A percentile compares a stretch with the other conserved stretches of the same genome.
Evolutionary conservation across 768 basidiomycete genomes (phyloP).

Genomic region (Termitomyces eurrhizus): DNA sequence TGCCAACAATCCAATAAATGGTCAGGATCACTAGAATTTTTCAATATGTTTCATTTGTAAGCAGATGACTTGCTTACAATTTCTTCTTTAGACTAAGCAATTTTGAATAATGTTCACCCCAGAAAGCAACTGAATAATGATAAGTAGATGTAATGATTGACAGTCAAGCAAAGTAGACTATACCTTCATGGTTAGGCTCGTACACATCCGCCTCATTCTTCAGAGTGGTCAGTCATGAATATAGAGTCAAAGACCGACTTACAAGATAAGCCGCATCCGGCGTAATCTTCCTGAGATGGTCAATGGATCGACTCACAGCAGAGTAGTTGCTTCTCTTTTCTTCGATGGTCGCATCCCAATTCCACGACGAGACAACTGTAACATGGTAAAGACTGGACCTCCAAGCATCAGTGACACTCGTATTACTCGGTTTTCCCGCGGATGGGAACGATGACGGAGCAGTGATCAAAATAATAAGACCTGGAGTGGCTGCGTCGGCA

Average conservation of each 20-base stretch:
- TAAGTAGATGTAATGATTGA: background rate
- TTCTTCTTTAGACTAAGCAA: slow-evolving; percentile 40
- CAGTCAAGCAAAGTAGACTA: background rate
- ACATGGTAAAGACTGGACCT: slow-evolving; percentile 41
- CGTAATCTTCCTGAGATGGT: slow-evolving; percentile 36
- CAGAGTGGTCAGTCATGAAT: background rate
- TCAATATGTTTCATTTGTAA: background rate
- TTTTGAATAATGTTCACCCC: slow-evolving; percentile 39
- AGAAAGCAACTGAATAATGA: slow-evolving; percentile 31
- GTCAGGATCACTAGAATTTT: slow-evolving; percentile 36
- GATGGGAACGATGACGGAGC: slow-evolving; percentile 33
- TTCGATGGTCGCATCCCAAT: slow-evolving; percentile 37
- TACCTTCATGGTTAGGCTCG: slow-evolving; percentile 42
- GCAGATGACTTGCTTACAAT: slow-evolving; percentile 32
- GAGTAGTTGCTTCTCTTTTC: slow-evolving; percentile 32
- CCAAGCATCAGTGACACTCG: slow-evolving; percentile 45
- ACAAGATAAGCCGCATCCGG: slow-evolving; percentile 44
- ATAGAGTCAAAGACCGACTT: slow-evolving; percentile 11
- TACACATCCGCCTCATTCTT: slow-evolving; percentile 49
- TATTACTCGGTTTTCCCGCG: slow-evolving; percentile 34
- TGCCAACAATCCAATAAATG: slow-evolving; percentile 48
- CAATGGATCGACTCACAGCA: slow-evolving; percentile 32
- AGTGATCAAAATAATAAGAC: slow-evolving; percentile 38
- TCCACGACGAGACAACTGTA: slow-evolving; percentile 40
- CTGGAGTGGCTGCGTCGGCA: slow-evolving; percentile 31